These are phyloP conservation scores for Stephania japonica DNA, from an alignment of 164 flowering plant genomes.

Conservation along the genomic window DNA sequence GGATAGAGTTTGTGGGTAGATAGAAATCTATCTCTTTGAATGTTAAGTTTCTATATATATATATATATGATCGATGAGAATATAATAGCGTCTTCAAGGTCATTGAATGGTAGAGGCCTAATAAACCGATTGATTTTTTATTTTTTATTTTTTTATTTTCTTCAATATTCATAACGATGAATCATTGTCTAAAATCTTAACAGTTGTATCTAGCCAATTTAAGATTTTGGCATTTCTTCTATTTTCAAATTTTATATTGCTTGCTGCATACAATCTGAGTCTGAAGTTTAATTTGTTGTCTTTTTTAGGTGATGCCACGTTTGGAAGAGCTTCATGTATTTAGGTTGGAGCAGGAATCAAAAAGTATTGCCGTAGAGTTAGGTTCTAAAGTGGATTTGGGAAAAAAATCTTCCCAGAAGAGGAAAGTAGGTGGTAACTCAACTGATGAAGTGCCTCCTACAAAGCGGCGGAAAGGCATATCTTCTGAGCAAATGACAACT, in stretches of 20 bases:
- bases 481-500: slow-evolving; percentile 17
- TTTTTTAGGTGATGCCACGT: slow-evolving; percentile 69
- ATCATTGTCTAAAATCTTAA: not conserved
- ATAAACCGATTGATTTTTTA: too few species aligned
- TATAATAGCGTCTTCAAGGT: too few species aligned
- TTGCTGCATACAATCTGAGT: not conserved
- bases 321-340: slow-evolving; percentile 63
- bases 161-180: too few species aligned
- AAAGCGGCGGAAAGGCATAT: slow-evolving; percentile 49
- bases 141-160: too few species aligned
- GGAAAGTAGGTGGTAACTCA: slow-evolving; percentile 40
- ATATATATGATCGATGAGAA: too few species aligned
- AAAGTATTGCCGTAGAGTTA: slow-evolving; percentile 22
- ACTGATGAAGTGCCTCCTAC: slow-evolving; percentile 44
- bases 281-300: not conserved
- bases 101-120: too few species aligned
- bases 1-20: too few species aligned
- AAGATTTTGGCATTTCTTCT: not conserved
- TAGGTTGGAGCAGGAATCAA: slow-evolving; percentile 61
- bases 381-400: slow-evolving; percentile 29
- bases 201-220: not conserved
- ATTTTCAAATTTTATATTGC: not conserved
- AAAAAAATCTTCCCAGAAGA: slow-evolving; percentile 50
- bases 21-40: too few species aligned
- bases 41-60: too few species aligned